These are phyloP conservation scores for Sporisorium exsertum DNA, from an alignment of 1,284 basidiomycete genomes.

Conservation along the genomic window DNA sequence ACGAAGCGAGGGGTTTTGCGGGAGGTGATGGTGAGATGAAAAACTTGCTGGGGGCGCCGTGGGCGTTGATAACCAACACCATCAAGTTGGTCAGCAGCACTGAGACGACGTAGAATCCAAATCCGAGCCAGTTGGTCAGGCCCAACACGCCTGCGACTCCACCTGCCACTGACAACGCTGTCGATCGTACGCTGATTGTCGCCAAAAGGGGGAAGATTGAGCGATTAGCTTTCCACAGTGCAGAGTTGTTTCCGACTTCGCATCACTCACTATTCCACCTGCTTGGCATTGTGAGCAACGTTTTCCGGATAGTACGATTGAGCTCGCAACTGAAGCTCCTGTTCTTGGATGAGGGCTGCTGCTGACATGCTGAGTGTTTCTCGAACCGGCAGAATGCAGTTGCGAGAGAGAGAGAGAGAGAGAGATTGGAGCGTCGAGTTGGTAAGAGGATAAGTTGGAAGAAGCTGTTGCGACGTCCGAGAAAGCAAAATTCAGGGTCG, in stretches of 20 bases:
- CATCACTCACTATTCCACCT: constrained; percentile 59
- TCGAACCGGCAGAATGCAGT: background rate
- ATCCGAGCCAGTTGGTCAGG: constrained; percentile 62
- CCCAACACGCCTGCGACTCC: constrained; percentile 62
- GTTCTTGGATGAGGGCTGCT: constrained; percentile 42
- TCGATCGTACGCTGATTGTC: constrained; percentile 56
- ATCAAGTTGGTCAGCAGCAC: constrained; percentile 56
- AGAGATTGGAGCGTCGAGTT: background rate
- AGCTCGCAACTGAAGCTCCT: constrained; percentile 45
- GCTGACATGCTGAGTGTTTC: constrained; percentile 28
- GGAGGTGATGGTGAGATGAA: constrained; percentile 48
- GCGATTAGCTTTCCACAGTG: background rate
- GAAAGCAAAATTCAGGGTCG: background rate
- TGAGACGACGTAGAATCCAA: constrained; percentile 60
- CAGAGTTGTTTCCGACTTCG: background rate
- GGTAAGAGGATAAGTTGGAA: background rate
- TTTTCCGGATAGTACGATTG: constrained; percentile 61
- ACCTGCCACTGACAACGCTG: constrained; percentile 60
- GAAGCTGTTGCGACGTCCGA: background rate
- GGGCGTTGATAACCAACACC: constrained; percentile 53
- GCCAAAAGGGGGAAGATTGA: background rate
- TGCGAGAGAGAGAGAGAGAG: background rate
- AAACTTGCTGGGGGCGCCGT: constrained; percentile 42
- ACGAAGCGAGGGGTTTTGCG: constrained; percentile 9
- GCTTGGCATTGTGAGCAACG: constrained; percentile 59